Conservation (phyloP, 75 land plant genomes). For the Sequoia sempervirens region DNA sequence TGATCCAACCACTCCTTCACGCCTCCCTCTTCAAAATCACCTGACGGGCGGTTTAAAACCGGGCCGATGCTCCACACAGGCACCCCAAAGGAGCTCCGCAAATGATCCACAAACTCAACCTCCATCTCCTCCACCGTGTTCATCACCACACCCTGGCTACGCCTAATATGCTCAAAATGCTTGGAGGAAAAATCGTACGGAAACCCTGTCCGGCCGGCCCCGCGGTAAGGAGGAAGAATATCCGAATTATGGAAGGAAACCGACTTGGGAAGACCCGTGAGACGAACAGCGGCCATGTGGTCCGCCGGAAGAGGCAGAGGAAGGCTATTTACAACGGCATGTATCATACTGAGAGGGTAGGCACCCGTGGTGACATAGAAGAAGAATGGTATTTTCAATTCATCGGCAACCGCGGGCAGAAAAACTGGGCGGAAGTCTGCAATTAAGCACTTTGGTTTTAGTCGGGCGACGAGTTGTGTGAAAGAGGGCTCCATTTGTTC, state of each 20-base stretch:
- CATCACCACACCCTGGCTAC: conserved; percentile 2
- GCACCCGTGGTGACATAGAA: not conserved
- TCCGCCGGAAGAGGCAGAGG: not conserved
- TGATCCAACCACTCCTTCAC: conserved; percentile 15
- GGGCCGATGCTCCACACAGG: conserved; percentile 11
- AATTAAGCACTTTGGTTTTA: not conserved
- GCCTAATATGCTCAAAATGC: not conserved
- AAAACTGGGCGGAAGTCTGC: not conserved
- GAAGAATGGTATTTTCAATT: not conserved
- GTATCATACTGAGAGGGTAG: not conserved
- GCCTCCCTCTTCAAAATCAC: not conserved
- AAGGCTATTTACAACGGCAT: not conserved
- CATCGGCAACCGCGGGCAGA: not conserved
- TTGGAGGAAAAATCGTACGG: not conserved
- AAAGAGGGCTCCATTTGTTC: not conserved
- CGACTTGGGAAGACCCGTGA: not conserved
- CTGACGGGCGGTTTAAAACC: not conserved
- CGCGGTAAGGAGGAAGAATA: not conserved
- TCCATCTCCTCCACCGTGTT: conserved; percentile 24
- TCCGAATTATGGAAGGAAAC: not conserved
- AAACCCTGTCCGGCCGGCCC: not conserved
- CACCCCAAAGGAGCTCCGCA: not conserved
- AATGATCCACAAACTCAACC: conserved; percentile 5
- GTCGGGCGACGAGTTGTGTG: not conserved
- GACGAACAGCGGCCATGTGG: not conserved